Conservation (phyloP, 2,329 filamentous ascomycete species). For the Diaporthe sp. region DNA sequence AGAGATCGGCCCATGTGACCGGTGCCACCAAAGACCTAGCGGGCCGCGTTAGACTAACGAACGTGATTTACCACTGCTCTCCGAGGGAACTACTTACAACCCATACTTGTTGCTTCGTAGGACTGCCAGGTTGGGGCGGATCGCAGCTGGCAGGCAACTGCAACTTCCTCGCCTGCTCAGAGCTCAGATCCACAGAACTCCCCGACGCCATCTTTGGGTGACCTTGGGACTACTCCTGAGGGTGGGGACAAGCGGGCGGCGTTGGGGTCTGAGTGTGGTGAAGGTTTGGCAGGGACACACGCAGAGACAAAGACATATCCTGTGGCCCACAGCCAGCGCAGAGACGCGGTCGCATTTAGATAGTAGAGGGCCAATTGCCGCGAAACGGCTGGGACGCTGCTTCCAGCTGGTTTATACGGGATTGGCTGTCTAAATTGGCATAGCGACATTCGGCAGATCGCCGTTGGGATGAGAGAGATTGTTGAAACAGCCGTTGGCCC, state of each 20-base stretch:
- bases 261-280: not conserved
- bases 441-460: conserved; percentile 8
- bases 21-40: conserved; percentile 91
- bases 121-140: conserved; percentile 78
- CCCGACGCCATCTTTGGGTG: conserved; percentile 39
- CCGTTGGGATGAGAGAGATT: not conserved
- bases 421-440: conserved; percentile 12
- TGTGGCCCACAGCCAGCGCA: not conserved
- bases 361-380: not conserved
- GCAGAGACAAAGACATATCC: not conserved
- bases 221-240: conserved; percentile 3
- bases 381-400: not conserved
- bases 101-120: conserved; percentile 84
- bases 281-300: not conserved
- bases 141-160: conserved; percentile 87
- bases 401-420: not conserved
- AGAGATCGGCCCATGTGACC: conserved; percentile 95
- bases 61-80: conserved; percentile 24
- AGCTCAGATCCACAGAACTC: conserved; percentile 38
- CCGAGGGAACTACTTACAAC: conserved; percentile 68
- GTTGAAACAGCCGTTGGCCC: not conserved
- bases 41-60: conserved; percentile 27
- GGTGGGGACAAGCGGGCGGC: not conserved
- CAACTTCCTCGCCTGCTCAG: conserved; percentile 52
- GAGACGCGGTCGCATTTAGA: not conserved